A percentile compares a stretch with the other conserved stretches of the same genome.
Evolutionary conservation across 495 filamentous ascomycete species (phyloP).

Genomic region (Friedmanniomyces endolithicus): DNA sequence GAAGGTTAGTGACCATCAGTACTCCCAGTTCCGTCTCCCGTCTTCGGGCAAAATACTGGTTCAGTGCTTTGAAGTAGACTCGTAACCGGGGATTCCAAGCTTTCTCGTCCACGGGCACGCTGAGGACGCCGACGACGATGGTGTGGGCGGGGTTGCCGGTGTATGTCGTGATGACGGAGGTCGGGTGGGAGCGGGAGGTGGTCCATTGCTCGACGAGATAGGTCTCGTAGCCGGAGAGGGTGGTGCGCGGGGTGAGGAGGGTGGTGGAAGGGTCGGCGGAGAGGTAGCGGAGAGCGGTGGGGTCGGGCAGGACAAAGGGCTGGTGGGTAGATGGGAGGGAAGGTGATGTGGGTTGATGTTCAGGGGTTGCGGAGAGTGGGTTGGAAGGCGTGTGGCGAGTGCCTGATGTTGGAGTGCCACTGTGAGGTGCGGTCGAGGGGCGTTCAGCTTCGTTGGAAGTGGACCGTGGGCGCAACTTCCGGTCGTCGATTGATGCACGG

Average conservation of each 20-base stretch:
- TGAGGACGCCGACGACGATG: conserved; percentile 67
- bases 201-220: conserved; percentile 98
- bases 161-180: conserved; percentile 84
- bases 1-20: conserved; percentile 88
- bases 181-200: conserved; percentile 79
- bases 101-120: conserved; percentile 67
- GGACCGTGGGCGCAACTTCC: not conserved
- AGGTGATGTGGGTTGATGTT: not conserved
- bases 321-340: conserved; percentile 21
- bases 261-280: conserved; percentile 72
- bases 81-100: conserved; percentile 67
- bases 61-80: conserved; percentile 76
- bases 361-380: not conserved
- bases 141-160: conserved; percentile 74
- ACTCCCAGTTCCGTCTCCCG: conserved; percentile 75
- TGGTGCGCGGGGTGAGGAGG: conserved; percentile 55
- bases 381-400: not conserved
- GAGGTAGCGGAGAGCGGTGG: conserved; percentile 49
- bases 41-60: conserved; percentile 64
- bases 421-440: conserved; percentile 13
- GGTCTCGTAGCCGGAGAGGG: conserved; percentile 74
- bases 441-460: not conserved
- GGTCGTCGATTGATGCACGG: conserved; percentile 6
- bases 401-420: not conserved
- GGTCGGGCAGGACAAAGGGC: conserved; percentile 34